Base-by-base conservation (phyloP, 768 basidiomycete genomes). In the Nidularia pulvinata region DNA sequence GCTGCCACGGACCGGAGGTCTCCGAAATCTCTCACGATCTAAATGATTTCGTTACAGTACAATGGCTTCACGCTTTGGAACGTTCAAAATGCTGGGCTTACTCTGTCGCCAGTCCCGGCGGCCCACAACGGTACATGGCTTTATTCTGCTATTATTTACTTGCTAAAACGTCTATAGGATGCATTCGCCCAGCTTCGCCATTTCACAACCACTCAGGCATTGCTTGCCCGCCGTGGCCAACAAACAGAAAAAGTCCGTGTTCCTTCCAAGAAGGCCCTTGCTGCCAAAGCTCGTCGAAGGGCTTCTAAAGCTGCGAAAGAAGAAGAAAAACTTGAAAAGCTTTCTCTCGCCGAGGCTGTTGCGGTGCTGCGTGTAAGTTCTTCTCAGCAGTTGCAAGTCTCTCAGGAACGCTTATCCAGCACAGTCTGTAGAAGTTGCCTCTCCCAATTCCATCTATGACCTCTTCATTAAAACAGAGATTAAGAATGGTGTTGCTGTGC, bases 381-480 rank as follows among this genome's bases (percentile, higher is more conserved):
- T 33, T 19, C 43, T 14, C 52, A 5, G 10, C 19, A 33, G 33
- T 49, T 33, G 32, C n/a, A 22, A 36, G 33, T 35, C 34, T 43
- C 36, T 33, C n/a, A 36, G 42, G 44, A 30, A 39, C 16, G 13
- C 46, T 32, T 45, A 47, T 7, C 48, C 39, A 30, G 7, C 25
- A 33, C 57, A 97, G 95, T 85, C 95, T 11, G 85, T 94, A 6
- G 92, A 95, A 67, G 87, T 95, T 48, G 78, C 88, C 5, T 83
- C 82, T 49, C 89, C 93, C 4, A 79, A 79, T 50, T 79, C 90
- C 4, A 87, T 88, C 3, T 92, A 91, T 64, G 91, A 93, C 59
- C 73, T 98, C 19, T 84, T 83, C 47, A 75, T 98, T 55, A 88
- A 89, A 60, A 93, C 93, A 1, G 84, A 85, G 55, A 80, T 89